These are phyloP conservation scores for Pilatotrama ljubarskyi DNA, from an alignment of 768 basidiomycete genomes.

Conservation along the genomic window DNA sequence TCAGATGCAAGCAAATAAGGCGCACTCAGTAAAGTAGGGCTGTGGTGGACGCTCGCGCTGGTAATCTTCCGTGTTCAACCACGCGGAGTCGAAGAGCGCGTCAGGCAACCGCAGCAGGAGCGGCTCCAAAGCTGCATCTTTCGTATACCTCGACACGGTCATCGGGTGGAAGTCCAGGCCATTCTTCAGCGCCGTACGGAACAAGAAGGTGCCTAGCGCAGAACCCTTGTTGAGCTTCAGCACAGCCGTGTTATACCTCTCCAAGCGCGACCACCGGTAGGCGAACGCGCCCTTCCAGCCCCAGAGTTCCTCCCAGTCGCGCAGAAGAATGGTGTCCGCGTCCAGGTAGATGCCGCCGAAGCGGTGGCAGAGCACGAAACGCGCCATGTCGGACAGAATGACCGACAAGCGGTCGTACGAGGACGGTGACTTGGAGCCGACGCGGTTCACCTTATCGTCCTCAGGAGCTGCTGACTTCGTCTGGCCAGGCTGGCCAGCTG, in stretches of 20 bases:
- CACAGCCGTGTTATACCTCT: constrained; percentile 96
- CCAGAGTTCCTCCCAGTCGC: constrained; percentile 99
- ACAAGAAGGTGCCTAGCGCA: constrained; percentile 89
- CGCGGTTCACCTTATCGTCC: constrained; percentile 69
- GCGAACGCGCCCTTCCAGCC: constrained; percentile 96
- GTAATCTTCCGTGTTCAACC: constrained; percentile 91
- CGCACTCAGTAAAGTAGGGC: constrained; percentile 87
- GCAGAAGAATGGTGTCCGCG: constrained; percentile 91
- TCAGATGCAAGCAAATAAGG: not conserved
- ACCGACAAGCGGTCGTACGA: constrained; percentile 92
- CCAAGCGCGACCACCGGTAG: constrained; percentile 91
- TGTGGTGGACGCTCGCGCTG: constrained; percentile 93
- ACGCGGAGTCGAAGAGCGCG: constrained; percentile 94
- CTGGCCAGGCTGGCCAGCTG: not conserved
- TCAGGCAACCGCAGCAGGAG: constrained; percentile 89
- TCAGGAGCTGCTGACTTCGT: constrained; percentile 28
- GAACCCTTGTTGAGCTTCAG: constrained; percentile 91
- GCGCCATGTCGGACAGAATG: constrained; percentile 94
- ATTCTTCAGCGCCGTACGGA: constrained; percentile 93
- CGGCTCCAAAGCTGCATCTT: constrained; percentile 83
- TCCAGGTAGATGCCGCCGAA: constrained; percentile 97
- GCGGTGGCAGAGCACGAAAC: constrained; percentile 95
- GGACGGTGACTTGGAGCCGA: constrained; percentile 84
- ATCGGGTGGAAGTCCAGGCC: constrained; percentile 96
- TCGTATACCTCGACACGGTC: constrained; percentile 87